Evolutionary conservation across 805 yeast genomes (phyloP), one percentile per base, ranked within the genome.

Genomic region (Ogataea paraovalis): DNA sequence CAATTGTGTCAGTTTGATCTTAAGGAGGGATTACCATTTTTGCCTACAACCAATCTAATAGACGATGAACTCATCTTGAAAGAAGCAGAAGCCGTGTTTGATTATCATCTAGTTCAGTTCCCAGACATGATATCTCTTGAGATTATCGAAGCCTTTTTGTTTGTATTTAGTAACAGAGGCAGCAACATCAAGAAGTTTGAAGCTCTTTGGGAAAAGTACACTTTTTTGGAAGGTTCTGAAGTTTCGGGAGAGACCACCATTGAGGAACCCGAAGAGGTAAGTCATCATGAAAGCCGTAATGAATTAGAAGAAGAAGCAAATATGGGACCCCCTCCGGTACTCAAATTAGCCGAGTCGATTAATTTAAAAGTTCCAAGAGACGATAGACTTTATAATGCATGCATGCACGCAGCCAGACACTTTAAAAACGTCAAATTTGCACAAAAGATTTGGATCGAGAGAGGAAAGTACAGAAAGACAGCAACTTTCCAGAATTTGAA

Each of bases 41-140:
- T 96, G 1, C 59, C 79, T 1, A 55, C 70, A 0, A 60, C 86
- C 8, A 55, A 56, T 1, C 51, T 68, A 3, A 49, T 43, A 1
- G 55, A 53, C 19, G 59, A 70, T 3, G 50, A 55, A 20, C 75
- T 80, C 51, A 66, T 87, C 1, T 46, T 85, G 39, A 82, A 84
- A 0, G 98, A 92, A 65, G 80, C 92, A 0, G 74, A 80, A 49
- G 97, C 97, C 0, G 48, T 92, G 5, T 79, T 95, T 82, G 74
- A 76, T 2, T 81, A 74, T 56, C 67, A 79, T 13, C 49, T 79
- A 21, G 62, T 75, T 19, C 59, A 63, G 30, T 63, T 68, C 40
- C 83, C 83, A 0, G 56, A 65, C 0, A 64, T 69, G 23, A 64
- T 85, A 10, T 72, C 68, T 27, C 56, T 56, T 1, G 69, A 72